A percentile compares a stretch with the other conserved stretches of the same genome.
Conservation (phyloP, 2,329 filamentous ascomycete species). For the Pyrenochaeta sp. region DNA sequence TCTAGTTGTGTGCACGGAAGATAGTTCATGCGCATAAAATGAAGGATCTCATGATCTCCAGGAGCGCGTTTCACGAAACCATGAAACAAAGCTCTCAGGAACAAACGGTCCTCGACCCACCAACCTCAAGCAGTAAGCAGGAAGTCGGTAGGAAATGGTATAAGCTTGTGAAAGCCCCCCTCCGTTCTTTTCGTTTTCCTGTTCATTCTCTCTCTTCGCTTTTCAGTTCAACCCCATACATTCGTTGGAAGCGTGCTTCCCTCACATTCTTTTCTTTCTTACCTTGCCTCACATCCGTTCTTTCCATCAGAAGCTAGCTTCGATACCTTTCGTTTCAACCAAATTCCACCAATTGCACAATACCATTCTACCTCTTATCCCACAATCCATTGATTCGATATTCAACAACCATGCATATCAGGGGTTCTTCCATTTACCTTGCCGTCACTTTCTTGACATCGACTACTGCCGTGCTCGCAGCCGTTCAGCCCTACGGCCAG, state of each 20-base stretch:
- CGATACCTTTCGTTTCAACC: neutral
- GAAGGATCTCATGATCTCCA: constrained; percentile 28
- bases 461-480: constrained; percentile 37
- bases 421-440: constrained; percentile 31
- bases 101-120: constrained; percentile 9
- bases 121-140: constrained; percentile 1
- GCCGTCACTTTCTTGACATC: constrained; percentile 35
- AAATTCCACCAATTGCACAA: neutral
- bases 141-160: constrained; percentile 9
- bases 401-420: constrained; percentile 27
- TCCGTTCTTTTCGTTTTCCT: neutral
- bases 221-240: constrained; percentile 11
- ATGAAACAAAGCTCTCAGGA: constrained; percentile 21
- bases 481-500: constrained; percentile 49
- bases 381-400: neutral
- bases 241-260: constrained; percentile 27
- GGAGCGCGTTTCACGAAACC: constrained; percentile 27
- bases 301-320: constrained; percentile 23
- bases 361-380: neutral
- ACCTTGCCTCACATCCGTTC: constrained; percentile 25
- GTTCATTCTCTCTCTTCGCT: constrained; percentile 5
- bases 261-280: no score
- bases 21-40: neutral
- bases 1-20: neutral
- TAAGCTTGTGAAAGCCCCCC: no score